phyloP scores from a whole-genome alignment of 164 flowering plant genomes.

The Buxus sempervirens region DNA sequence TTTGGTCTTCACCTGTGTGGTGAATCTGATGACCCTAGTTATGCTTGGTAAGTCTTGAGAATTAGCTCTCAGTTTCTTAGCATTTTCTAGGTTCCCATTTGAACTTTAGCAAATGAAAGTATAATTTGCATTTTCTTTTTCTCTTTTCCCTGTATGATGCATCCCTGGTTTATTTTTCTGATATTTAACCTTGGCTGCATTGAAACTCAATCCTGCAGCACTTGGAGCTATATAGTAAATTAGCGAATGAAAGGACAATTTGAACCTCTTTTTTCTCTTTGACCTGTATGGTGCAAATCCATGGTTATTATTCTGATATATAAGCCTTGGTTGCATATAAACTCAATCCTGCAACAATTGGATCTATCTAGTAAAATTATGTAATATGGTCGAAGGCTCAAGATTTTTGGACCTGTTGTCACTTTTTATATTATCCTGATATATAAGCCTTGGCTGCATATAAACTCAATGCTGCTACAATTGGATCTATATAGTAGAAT shows the following conservation, averaged over 20 bases:
- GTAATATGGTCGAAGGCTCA: neutral
- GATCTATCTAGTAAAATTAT: neutral
- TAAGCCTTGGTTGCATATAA: neutral
- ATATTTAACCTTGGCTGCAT: neutral
- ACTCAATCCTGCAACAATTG: neutral
- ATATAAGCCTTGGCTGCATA: neutral
- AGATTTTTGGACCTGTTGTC: too few relatives aligned
- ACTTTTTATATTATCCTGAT: too few relatives aligned
- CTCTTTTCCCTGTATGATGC: neutral
- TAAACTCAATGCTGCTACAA: neutral
- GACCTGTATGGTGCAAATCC: too few relatives aligned
- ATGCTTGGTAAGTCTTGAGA: slow-evolving; percentile 62
- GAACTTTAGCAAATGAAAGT: neutral
- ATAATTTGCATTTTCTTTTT: neutral
- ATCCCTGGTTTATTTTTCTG: neutral
- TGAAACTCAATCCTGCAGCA: neutral
- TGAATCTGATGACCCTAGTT: slow-evolving; percentile 73
- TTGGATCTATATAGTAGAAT: neutral
- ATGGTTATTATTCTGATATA: too few relatives aligned
- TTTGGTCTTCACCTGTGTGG: slow-evolving; percentile 74
- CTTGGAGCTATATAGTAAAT: neutral
- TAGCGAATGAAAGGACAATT: too few relatives aligned
- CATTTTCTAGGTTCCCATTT: neutral
- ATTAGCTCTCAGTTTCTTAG: neutral
- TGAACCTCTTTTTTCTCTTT: too few relatives aligned